phyloP scores from a whole-genome alignment of 805 yeast species.

The Lachancea dasiensis region DNA sequence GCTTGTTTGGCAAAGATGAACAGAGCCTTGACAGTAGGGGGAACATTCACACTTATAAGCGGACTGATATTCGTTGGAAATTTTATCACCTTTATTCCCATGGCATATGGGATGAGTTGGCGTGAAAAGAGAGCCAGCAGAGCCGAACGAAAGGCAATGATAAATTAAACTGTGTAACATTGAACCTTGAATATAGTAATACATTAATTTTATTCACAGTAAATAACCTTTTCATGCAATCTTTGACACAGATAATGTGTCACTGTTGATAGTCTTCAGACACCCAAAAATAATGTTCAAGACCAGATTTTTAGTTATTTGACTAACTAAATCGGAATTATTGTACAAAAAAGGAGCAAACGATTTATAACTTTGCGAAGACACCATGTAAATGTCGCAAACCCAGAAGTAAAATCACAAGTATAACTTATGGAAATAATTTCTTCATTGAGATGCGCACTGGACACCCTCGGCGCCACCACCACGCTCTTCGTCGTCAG shows the following conservation, averaged over 20 bases:
- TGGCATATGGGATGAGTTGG: slow-evolving; percentile 36
- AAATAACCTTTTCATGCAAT: neutral
- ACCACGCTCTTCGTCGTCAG: slow-evolving; percentile 49
- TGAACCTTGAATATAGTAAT: slow-evolving; percentile 1
- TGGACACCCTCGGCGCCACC: slow-evolving; percentile 40
- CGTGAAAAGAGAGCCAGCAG: slow-evolving; percentile 20
- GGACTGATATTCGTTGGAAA: slow-evolving; percentile 38
- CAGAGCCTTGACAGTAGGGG: slow-evolving; percentile 55
- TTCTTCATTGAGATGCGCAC: slow-evolving; percentile 96
- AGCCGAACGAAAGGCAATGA: slow-evolving; percentile 16
- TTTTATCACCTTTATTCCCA: slow-evolving; percentile 29
- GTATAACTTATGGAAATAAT: no score
- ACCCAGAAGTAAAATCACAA: neutral
- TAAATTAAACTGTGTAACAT: neutral
- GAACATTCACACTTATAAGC: slow-evolving; percentile 65
- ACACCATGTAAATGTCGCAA: no score
- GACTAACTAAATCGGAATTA: neutral
- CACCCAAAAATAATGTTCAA: no score
- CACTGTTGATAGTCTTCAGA: neutral
- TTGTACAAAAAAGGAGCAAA: slow-evolving; percentile 7
- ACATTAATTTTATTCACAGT: neutral
- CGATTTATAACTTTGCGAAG: slow-evolving; percentile 5
- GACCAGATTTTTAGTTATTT: neutral
- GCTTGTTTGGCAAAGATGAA: slow-evolving; percentile 65
- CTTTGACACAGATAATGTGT: neutral